Conservation (phyloP, 495 filamentous ascomycete species). For the Penicillium parvum region DNA sequence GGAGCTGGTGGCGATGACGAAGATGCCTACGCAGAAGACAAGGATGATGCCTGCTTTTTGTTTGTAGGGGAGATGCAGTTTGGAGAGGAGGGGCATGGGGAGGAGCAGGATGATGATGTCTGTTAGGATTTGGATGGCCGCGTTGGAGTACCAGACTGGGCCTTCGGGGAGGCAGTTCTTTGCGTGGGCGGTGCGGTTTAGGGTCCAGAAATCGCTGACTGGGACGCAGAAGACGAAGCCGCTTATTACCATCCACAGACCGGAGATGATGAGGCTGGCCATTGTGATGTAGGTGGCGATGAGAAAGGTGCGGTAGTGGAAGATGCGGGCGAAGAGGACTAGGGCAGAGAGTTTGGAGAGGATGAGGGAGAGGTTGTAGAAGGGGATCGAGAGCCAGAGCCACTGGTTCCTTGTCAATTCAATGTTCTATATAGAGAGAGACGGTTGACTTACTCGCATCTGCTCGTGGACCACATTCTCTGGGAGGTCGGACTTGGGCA, state of each 20-base stretch:
- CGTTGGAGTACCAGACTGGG: constrained; percentile 40
- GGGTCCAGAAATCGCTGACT: constrained; percentile 27
- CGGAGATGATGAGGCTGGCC: constrained; percentile 28
- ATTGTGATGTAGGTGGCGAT: constrained; percentile 29
- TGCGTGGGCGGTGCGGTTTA: background rate
- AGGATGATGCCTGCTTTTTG: constrained; percentile 40
- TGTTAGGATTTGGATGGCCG: constrained; percentile 41
- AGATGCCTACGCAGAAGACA: constrained; percentile 46
- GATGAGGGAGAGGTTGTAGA: constrained; percentile 42
- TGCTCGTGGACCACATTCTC: background rate
- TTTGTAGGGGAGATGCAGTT: constrained; percentile 34
- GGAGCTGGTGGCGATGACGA: constrained; percentile 37
- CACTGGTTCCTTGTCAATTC: constrained; percentile 15
- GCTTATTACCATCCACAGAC: constrained; percentile 36
- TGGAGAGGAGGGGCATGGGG: constrained; percentile 39
- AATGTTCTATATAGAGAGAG: background rate
- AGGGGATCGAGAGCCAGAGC: constrained; percentile 34
- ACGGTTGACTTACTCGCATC: constrained; percentile 14
- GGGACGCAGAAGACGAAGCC: constrained; percentile 39
- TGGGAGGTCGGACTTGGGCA: background rate
- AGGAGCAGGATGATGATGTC: constrained; percentile 47
- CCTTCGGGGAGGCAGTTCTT: constrained; percentile 29
- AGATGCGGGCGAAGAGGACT: constrained; percentile 38
- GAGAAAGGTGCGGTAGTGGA: constrained; percentile 25
- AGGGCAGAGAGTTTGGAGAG: constrained; percentile 44